Conservation (phyloP, 1,284 basidiomycete genomes). For the Leccinum glutinopallens region DNA sequence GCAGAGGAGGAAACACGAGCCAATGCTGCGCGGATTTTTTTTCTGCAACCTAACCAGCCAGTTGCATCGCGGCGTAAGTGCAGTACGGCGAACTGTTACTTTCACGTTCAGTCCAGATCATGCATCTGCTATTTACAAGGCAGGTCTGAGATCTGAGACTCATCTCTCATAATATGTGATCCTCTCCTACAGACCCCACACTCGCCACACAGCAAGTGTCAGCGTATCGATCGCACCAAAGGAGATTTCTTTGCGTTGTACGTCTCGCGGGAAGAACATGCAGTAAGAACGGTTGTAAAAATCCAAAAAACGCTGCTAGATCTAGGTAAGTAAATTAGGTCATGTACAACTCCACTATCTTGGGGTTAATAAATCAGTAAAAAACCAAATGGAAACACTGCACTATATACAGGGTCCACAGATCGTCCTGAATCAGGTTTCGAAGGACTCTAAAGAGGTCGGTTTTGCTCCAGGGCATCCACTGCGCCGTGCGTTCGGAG, state of each 20-base stretch:
- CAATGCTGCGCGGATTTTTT: too few relatives aligned
- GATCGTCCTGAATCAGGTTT: neutral
- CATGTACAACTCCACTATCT: neutral
- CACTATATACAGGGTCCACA: neutral
- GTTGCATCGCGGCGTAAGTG: too few relatives aligned
- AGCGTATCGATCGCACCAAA: neutral
- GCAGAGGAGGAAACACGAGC: too few relatives aligned
- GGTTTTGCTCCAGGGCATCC: slow-evolving; percentile 40
- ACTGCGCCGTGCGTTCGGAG: slow-evolving; percentile 49
- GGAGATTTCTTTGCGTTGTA: neutral
- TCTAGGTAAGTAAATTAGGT: neutral
- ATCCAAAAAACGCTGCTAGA: neutral
- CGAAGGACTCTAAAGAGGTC: slow-evolving; percentile 20
- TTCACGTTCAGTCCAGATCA: too few relatives aligned
- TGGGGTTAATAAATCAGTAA: neutral
- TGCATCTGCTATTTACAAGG: too few relatives aligned
- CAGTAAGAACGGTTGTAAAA: neutral
- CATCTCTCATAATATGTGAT: too few relatives aligned
- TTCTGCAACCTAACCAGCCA: too few relatives aligned
- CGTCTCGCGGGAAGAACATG: neutral
- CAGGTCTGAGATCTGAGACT: too few relatives aligned
- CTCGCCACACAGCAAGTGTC: neutral
- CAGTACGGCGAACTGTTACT: too few relatives aligned
- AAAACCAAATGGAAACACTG: neutral
- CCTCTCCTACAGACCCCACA: neutral